phyloP scores from a whole-genome alignment of 305 asterid species.

The Fraxinus baroniana region DNA sequence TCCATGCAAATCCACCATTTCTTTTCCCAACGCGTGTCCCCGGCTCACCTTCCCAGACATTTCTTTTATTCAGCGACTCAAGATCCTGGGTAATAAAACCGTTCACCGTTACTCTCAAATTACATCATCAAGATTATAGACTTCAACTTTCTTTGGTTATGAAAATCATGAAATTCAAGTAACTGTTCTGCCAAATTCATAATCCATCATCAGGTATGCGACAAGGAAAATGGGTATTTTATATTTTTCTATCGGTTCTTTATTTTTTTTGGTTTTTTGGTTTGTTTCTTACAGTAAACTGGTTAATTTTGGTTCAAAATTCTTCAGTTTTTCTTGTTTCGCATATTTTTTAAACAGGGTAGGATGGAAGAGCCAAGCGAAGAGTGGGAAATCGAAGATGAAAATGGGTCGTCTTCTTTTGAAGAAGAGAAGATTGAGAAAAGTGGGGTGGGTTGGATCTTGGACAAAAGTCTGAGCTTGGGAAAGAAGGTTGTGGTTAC shows the following conservation, averaged over 20 bases:
- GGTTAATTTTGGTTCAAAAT: neutral
- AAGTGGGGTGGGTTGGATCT: slow-evolving; percentile 40
- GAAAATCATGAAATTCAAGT: neutral
- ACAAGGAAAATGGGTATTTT: neutral
- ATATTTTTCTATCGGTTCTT: neutral
- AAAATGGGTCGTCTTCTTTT: slow-evolving; percentile 10
- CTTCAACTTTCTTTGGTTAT: neutral
- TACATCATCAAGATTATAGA: neutral
- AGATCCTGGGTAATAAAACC: neutral
- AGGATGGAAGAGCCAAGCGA: slow-evolving; percentile 47
- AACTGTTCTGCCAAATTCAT: neutral
- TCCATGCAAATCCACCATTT: slow-evolving; percentile 18
- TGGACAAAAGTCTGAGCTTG: slow-evolving; percentile 38
- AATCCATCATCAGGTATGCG: slow-evolving; percentile 14
- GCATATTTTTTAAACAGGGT: neutral
- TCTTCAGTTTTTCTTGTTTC: neutral
- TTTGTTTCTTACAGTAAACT: neutral
- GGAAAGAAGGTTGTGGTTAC: slow-evolving; percentile 57
- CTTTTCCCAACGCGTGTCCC: slow-evolving; percentile 33
- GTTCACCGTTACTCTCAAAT: neutral
- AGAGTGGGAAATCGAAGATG: slow-evolving; percentile 38
- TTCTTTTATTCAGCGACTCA: neutral
- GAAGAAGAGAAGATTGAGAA: slow-evolving; percentile 20
- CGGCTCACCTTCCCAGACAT: neutral
- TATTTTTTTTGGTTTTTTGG: neutral